A percentile compares a stretch with the other conserved stretches of the same genome.
Evolutionary conservation across 352 stramenopile genomes (phyloP).

Genomic region (Phytopythium mirpurense): DNA sequence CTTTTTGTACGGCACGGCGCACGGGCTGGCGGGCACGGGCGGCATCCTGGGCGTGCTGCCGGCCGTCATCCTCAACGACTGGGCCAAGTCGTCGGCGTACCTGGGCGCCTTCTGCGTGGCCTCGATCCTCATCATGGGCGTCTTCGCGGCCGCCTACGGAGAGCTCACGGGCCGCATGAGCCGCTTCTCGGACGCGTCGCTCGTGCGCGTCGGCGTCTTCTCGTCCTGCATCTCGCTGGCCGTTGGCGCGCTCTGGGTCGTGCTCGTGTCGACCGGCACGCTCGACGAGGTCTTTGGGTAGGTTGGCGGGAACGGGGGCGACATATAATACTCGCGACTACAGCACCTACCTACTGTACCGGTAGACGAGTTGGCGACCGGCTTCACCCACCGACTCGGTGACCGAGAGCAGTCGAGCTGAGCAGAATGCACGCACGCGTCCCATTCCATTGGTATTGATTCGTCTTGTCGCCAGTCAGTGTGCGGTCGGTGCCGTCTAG

Average conservation of each 20-base stretch:
- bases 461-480: no score
- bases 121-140: conserved; percentile 85
- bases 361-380: no score
- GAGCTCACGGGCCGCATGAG: conserved; percentile 57
- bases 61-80: conserved; percentile 80
- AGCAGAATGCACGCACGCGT: neutral
- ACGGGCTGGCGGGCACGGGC: conserved; percentile 74
- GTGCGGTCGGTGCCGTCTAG: no score
- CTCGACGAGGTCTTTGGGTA: conserved; percentile 69
- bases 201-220: conserved; percentile 59
- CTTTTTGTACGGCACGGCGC: conserved; percentile 76
- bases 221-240: conserved; percentile 58
- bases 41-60: conserved; percentile 81
- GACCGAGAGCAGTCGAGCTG: no score
- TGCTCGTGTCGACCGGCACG: conserved; percentile 58
- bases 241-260: conserved; percentile 68
- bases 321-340: no score
- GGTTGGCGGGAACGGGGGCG: neutral
- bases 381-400: no score
- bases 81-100: conserved; percentile 66
- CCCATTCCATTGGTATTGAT: no score
- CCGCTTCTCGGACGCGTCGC: conserved; percentile 46
- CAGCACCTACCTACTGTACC: no score
- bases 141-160: conserved; percentile 79
- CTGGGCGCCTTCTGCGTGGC: conserved; percentile 81